phyloP scores from a whole-genome alignment of 1,284 basidiomycete genomes.

The Rhodotorula sp. region DNA sequence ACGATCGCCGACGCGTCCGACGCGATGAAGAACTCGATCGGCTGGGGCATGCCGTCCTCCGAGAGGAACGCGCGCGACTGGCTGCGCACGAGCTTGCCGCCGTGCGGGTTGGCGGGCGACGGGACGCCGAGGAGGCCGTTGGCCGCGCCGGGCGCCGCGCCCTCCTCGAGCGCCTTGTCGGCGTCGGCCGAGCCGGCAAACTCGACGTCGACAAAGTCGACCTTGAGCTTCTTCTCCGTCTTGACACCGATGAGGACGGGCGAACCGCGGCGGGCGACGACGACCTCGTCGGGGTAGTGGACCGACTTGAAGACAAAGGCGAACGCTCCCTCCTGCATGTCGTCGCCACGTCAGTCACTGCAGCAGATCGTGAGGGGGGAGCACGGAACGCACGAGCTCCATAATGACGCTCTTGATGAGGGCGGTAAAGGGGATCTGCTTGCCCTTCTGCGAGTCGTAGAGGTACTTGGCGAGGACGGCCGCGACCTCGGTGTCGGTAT shows the following conservation, averaged over 20 bases:
- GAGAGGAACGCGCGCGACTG: slow-evolving; percentile 98
- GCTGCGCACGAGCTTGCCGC: slow-evolving; percentile 82
- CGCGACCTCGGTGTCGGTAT: slow-evolving; percentile 97
- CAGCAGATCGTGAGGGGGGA: not conserved
- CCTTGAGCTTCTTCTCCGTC: slow-evolving; percentile 99
- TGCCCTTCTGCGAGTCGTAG: slow-evolving; percentile 88
- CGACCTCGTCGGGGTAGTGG: slow-evolving; percentile 95
- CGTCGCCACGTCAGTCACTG: not conserved
- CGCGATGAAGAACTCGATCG: slow-evolving; percentile 99
- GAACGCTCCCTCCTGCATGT: slow-evolving; percentile 81
- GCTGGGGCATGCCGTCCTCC: slow-evolving; percentile 89
- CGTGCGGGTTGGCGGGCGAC: slow-evolving; percentile 56
- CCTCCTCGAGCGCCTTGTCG: slow-evolving; percentile 27
- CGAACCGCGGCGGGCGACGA: slow-evolving; percentile 94
- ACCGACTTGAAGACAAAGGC: slow-evolving; percentile 99
- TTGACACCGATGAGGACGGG: slow-evolving; percentile 98
- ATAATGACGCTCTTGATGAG: slow-evolving; percentile 95
- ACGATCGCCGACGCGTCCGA: slow-evolving; percentile 95
- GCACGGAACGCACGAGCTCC: slow-evolving; percentile 64
- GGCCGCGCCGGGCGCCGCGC: slow-evolving; percentile 9
- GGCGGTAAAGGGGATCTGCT: slow-evolving; percentile 84
- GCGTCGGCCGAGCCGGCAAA: slow-evolving; percentile 64
- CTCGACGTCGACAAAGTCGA: slow-evolving; percentile 99
- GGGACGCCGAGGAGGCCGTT: slow-evolving; percentile 67
- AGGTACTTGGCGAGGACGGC: slow-evolving; percentile 96